These are phyloP conservation scores for Fusarium illudens DNA, from an alignment of 2,329 filamentous ascomycete species.

Conservation along the genomic window DNA sequence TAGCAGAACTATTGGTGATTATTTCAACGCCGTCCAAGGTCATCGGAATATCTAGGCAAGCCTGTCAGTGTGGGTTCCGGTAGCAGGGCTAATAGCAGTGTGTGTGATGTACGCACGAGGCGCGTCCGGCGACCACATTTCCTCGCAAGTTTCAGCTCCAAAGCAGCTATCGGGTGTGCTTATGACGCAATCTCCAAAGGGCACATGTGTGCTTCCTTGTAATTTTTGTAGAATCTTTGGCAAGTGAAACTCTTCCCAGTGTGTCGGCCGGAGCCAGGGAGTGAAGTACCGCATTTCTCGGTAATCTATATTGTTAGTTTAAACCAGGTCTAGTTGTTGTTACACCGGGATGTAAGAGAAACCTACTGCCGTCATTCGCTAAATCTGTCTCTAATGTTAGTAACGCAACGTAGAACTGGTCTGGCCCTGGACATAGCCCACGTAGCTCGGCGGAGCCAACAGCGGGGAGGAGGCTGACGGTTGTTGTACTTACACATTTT, in stretches of 20 bases:
- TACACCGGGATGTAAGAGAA: too few relatives aligned
- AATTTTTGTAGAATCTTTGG: conserved; percentile 67
- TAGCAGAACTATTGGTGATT: conserved; percentile 67
- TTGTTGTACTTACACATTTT: conserved; percentile 77
- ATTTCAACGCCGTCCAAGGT: conserved; percentile 71
- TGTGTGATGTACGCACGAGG: not conserved
- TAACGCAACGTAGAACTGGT: not conserved
- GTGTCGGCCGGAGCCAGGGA: conserved; percentile 49
- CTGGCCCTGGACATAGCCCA: too few relatives aligned
- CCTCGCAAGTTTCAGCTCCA: conserved; percentile 53
- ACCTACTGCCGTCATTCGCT: not conserved
- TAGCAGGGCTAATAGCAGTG: too few relatives aligned
- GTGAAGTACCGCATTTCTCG: conserved; percentile 54
- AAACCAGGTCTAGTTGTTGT: not conserved
- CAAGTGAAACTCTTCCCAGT: conserved; percentile 51
- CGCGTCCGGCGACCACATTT: conserved; percentile 39
- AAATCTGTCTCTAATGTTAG: not conserved
- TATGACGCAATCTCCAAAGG: conserved; percentile 53
- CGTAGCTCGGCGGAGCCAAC: too few relatives aligned
- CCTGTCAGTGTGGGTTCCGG: too few relatives aligned
- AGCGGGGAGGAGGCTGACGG: conserved; percentile 48
- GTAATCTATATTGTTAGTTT: conserved; percentile 36
- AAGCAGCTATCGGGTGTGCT: conserved; percentile 51
- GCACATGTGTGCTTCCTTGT: conserved; percentile 46
- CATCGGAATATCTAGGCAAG: conserved; percentile 14